These are phyloP conservation scores for Ceratobasidium sp. DNA, from an alignment of 1,284 basidiomycete species.

Conservation along the genomic window DNA sequence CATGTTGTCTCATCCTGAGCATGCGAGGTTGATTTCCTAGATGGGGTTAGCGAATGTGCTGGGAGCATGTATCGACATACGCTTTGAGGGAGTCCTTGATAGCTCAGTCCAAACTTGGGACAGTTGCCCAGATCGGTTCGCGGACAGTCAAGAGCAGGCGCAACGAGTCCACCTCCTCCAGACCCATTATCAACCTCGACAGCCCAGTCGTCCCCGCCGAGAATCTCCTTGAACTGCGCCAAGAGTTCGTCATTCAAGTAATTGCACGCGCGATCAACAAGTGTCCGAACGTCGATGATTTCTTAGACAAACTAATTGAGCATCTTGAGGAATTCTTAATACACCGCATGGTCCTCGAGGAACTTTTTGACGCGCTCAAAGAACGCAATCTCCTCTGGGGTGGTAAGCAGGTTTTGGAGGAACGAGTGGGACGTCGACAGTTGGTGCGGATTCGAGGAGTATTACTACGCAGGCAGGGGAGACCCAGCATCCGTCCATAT, in stretches of 20 bases:
- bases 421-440: constrained; percentile 49
- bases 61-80: constrained; percentile 57
- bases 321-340: constrained; percentile 95
- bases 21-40: constrained; percentile 87
- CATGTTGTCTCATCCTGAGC: constrained; percentile 92
- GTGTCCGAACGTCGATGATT: constrained; percentile 78
- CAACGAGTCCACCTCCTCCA: constrained; percentile 71
- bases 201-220: constrained; percentile 71
- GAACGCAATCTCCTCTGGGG: constrained; percentile 88
- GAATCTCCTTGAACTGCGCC: constrained; percentile 83
- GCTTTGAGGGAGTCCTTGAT: constrained; percentile 84
- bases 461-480: constrained; percentile 39
- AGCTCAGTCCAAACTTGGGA: constrained; percentile 78
- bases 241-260: constrained; percentile 84
- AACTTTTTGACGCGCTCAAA: constrained; percentile 84
- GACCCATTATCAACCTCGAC: constrained; percentile 52
- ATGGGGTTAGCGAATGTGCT: constrained; percentile 19
- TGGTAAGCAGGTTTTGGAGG: constrained; percentile 55
- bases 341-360: constrained; percentile 83
- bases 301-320: constrained; percentile 95
- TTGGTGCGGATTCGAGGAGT: constrained; percentile 42
- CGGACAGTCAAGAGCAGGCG: constrained; percentile 68
- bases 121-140: constrained; percentile 56
- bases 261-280: constrained; percentile 78
- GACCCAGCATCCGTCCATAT: constrained; percentile 38